Evolutionary conservation across 345 rosid species (phyloP).

Genomic region (Iberis pinnata): DNA sequence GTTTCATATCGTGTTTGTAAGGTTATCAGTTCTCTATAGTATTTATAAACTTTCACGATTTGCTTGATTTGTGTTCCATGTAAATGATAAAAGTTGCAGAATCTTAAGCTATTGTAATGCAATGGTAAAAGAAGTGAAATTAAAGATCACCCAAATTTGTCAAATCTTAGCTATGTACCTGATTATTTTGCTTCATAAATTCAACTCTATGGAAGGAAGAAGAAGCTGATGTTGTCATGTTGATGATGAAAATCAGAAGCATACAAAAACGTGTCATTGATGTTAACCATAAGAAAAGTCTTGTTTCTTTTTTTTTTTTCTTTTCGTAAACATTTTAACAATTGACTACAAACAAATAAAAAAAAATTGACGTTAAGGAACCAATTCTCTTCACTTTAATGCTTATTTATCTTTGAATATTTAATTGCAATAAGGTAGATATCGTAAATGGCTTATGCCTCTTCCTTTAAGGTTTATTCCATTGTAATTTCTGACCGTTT

Average conservation of each 20-base stretch:
- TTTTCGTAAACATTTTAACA: constrained; percentile 2
- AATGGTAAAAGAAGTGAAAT: too few relatives aligned
- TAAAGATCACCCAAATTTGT: too few relatives aligned
- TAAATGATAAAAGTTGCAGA: constrained; percentile 9
- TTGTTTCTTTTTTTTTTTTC: neutral
- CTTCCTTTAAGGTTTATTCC: constrained; percentile 9
- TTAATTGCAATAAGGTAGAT: constrained; percentile 9
- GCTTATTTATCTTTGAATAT: constrained; percentile 15
- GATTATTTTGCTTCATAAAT: neutral
- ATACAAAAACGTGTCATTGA: neutral
- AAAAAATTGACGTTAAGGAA: constrained; percentile 23
- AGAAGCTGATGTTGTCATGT: neutral
- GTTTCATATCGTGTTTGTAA: neutral
- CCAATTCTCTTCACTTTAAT: constrained; percentile 14
- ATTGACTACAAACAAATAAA: too few relatives aligned
- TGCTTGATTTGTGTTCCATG: constrained; percentile 4
- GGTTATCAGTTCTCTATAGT: constrained; percentile 13
- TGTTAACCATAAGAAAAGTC: constrained; percentile 7
- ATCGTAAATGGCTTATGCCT: constrained; percentile 19
- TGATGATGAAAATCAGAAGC: neutral
- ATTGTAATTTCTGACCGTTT: constrained; percentile 15
- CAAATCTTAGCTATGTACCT: too few relatives aligned
- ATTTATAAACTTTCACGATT: constrained; percentile 4
- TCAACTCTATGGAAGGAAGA: neutral
- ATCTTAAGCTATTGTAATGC: neutral